phyloP scores from a whole-genome alignment of 768 basidiomycete genomes.

The Lactarius psammicola region DNA sequence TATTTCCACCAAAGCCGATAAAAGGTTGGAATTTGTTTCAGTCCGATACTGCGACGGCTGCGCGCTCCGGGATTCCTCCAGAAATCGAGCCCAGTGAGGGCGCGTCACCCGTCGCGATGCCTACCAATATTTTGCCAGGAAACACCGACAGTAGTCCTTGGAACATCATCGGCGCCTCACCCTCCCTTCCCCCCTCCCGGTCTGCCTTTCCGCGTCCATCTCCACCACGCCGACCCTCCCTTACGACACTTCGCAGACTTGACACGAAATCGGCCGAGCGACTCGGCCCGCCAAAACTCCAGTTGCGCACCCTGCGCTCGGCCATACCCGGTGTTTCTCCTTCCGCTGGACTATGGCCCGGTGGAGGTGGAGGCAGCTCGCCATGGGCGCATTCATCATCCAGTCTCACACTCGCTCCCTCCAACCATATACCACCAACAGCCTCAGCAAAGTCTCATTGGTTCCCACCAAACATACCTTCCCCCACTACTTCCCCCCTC shows the following conservation, averaged over 20 bases:
- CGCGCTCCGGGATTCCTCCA: slow-evolving; percentile 50
- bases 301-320: slow-evolving; percentile 59
- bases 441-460: slow-evolving; percentile 47
- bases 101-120: slow-evolving; percentile 57
- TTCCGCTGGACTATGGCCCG: slow-evolving; percentile 28
- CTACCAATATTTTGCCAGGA: slow-evolving; percentile 42
- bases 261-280: slow-evolving; percentile 59
- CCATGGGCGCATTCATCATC: slow-evolving; percentile 50
- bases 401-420: slow-evolving; percentile 57
- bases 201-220: slow-evolving; percentile 51
- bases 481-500: slow-evolving; percentile 43
- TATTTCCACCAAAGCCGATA: slow-evolving; percentile 30
- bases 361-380: slow-evolving; percentile 13
- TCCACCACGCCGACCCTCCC: slow-evolving; percentile 58
- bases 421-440: slow-evolving; percentile 59
- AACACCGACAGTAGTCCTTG: slow-evolving; percentile 42
- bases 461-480: slow-evolving; percentile 33
- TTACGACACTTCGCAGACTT: slow-evolving; percentile 58
- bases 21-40: slow-evolving; percentile 60
- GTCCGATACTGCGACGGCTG: slow-evolving; percentile 57
- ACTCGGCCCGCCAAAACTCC: slow-evolving; percentile 56
- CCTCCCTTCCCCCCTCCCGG: slow-evolving; percentile 68
- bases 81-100: slow-evolving; percentile 52
- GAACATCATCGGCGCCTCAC: slow-evolving; percentile 46
- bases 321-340: slow-evolving; percentile 58